These are phyloP conservation scores for Apiospora aurea DNA, from an alignment of 2,329 filamentous ascomycete genomes.

Conservation along the genomic window DNA sequence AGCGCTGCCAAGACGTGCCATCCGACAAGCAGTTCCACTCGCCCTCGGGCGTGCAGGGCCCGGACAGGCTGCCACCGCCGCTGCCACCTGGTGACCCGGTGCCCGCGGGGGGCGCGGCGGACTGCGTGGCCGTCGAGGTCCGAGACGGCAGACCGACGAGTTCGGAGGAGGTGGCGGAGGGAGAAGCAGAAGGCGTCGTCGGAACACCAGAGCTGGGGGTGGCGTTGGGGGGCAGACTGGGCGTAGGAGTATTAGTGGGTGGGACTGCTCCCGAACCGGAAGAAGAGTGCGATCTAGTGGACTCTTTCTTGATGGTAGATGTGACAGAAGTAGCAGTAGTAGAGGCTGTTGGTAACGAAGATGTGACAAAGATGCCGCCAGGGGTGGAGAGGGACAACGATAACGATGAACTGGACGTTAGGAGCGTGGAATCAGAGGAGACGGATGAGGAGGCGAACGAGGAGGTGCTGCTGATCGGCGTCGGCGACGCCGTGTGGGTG, in stretches of 20 bases:
- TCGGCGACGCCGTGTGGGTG: not conserved
- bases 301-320: too few species aligned
- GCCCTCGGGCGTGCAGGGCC: slow-evolving; percentile 60
- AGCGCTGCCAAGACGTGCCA: slow-evolving; percentile 66
- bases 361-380: slow-evolving; percentile 53
- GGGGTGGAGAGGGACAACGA: slow-evolving; percentile 41
- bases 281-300: slow-evolving; percentile 18
- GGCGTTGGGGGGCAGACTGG: not conserved
- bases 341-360: slow-evolving; percentile 22
- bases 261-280: slow-evolving; percentile 11
- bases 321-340: slow-evolving; percentile 34
- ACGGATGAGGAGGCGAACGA: not conserved
- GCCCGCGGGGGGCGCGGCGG: slow-evolving; percentile 22
- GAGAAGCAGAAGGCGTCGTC: not conserved
- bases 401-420: slow-evolving; percentile 29
- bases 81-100: not conserved
- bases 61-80: slow-evolving; percentile 34
- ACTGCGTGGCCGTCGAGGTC: not conserved
- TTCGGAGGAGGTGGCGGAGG: not conserved
- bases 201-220: not conserved
- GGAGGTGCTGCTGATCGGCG: not conserved
- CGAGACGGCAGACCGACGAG: not conserved
- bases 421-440: not conserved
- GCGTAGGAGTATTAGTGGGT: not conserved
- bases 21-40: slow-evolving; percentile 62